Evolutionary conservation across 1,284 basidiomycete species (phyloP).

Genomic region (Lentinula novae-zelandiae): DNA sequence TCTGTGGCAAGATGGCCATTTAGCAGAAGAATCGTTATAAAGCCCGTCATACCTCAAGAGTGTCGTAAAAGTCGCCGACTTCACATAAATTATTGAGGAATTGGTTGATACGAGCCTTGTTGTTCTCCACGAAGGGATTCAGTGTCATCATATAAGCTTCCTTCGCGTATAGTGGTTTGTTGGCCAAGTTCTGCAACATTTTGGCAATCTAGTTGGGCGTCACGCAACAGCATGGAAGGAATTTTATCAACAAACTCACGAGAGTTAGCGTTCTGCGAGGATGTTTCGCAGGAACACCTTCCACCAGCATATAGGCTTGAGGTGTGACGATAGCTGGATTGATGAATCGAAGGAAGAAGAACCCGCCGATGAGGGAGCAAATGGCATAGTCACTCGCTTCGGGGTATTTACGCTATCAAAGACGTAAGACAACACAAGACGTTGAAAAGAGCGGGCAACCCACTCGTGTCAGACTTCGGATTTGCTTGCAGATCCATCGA

Average conservation of each 20-base stretch:
- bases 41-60: conserved; percentile 73
- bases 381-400: conserved; percentile 97
- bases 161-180: conserved; percentile 97
- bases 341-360: conserved; percentile 99
- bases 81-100: conserved; percentile 97
- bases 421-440: conserved; percentile 7
- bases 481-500: conserved; percentile 99
- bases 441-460: conserved; percentile 24
- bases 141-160: conserved; percentile 98
- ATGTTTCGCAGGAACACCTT: conserved; percentile 95
- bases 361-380: conserved; percentile 97
- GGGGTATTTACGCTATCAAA: conserved; percentile 87
- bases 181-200: conserved; percentile 99
- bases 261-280: conserved; percentile 94
- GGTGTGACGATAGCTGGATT: conserved; percentile 99
- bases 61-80: conserved; percentile 99
- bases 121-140: conserved; percentile 98
- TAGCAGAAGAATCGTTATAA: neutral
- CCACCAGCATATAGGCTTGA: conserved; percentile 99
- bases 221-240: conserved; percentile 2
- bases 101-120: conserved; percentile 95
- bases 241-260: conserved; percentile 37
- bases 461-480: conserved; percentile 91
- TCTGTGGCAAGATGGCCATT: conserved; percentile 43
- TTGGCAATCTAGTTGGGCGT: conserved; percentile 80